phyloP scores from a whole-genome alignment of 2,329 filamentous ascomycete species.

The Epicoccum sorghinum region DNA sequence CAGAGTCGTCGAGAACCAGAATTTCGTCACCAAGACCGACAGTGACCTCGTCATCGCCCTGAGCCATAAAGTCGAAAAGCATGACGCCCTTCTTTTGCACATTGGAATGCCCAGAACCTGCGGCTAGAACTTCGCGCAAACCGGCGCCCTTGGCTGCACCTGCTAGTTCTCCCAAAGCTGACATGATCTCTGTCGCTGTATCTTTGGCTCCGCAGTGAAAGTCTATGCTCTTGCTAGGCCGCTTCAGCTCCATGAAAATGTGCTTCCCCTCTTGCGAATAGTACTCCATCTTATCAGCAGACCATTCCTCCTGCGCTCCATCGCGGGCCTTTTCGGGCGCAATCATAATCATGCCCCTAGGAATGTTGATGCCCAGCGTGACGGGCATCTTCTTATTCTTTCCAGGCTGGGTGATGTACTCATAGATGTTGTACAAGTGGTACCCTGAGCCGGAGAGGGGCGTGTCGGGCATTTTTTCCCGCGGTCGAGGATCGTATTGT shows the following conservation, averaged over 20 bases:
- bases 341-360: slow-evolving; percentile 87
- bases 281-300: slow-evolving; percentile 91
- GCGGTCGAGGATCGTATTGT: slow-evolving; percentile 47
- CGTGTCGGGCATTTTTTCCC: slow-evolving; percentile 48
- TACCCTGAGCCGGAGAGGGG: slow-evolving; percentile 75
- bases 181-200: slow-evolving; percentile 91
- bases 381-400: slow-evolving; percentile 98
- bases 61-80: slow-evolving; percentile 94
- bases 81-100: slow-evolving; percentile 82
- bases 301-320: slow-evolving; percentile 89
- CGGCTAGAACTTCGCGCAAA: slow-evolving; percentile 83
- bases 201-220: slow-evolving; percentile 98
- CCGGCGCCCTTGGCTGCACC: slow-evolving; percentile 84
- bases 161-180: slow-evolving; percentile 84
- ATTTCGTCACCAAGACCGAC: slow-evolving; percentile 91
- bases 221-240: slow-evolving; percentile 92
- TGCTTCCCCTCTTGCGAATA: slow-evolving; percentile 98
- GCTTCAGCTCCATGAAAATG: slow-evolving; percentile 90
- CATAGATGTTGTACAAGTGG: slow-evolving; percentile 95
- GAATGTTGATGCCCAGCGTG: slow-evolving; percentile 91
- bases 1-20: slow-evolving; percentile 82
- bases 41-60: slow-evolving; percentile 95
- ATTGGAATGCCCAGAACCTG: slow-evolving; percentile 66
- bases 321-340: slow-evolving; percentile 84
- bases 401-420: slow-evolving; percentile 96